These are phyloP conservation scores for Coniella lustricola DNA, from an alignment of 2,329 filamentous ascomycete species.

Conservation along the genomic window DNA sequence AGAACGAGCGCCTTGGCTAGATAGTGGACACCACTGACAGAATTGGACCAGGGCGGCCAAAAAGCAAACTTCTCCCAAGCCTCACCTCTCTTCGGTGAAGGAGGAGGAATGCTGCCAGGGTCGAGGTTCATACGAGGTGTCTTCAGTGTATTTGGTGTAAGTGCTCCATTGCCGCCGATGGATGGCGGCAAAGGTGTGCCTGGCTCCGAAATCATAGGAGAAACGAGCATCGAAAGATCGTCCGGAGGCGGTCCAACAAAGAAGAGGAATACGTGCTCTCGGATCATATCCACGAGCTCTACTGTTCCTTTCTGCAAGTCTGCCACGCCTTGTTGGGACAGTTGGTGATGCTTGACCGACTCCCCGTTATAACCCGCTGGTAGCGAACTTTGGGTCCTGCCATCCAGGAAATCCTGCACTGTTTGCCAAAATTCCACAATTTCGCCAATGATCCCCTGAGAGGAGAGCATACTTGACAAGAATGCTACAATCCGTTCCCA, in stretches of 20 bases:
- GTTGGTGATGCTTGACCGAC: conserved; percentile 71
- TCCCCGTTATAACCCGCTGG: conserved; percentile 77
- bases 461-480: conserved; percentile 65
- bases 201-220: conserved; percentile 66
- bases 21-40: conserved; percentile 85
- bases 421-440: conserved; percentile 92
- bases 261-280: conserved; percentile 72
- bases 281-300: conserved; percentile 77
- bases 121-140: conserved; percentile 78
- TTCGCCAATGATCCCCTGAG: conserved; percentile 78
- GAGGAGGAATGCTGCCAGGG: conserved; percentile 65
- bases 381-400: conserved; percentile 71
- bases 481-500: conserved; percentile 85
- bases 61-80: conserved; percentile 92
- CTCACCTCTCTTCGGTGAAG: conserved; percentile 72
- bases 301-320: conserved; percentile 71
- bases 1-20: conserved; percentile 74
- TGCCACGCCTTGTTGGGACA: conserved; percentile 62
- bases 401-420: conserved; percentile 81
- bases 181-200: conserved; percentile 54
- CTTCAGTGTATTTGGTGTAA: conserved; percentile 51
- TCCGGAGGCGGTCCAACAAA: conserved; percentile 86
- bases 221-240: conserved; percentile 81
- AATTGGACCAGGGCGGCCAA: conserved; percentile 91
- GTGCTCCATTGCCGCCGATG: conserved; percentile 25